Conservation (phyloP, 2,329 filamentous ascomycete species). For the Trichoderma citrinoviride region DNA sequence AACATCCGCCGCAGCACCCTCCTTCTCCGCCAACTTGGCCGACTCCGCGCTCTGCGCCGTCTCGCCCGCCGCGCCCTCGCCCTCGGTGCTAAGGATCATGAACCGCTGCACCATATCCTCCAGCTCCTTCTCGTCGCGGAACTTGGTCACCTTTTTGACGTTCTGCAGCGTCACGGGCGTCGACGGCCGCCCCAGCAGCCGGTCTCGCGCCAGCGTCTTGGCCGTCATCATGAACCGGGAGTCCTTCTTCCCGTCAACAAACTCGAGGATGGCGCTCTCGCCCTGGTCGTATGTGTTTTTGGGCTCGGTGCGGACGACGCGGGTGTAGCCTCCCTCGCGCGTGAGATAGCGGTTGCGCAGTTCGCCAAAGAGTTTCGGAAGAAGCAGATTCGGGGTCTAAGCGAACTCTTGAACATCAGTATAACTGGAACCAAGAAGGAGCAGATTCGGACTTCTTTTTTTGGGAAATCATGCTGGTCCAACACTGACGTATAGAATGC, state of each 20-base stretch:
- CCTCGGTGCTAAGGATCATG: constrained; percentile 30
- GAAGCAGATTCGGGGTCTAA: constrained; percentile 64
- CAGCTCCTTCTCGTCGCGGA: constrained; percentile 66
- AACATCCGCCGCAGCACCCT: constrained; percentile 34
- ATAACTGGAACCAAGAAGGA: not conserved
- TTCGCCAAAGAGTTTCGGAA: constrained; percentile 86
- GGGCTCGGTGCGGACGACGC: constrained; percentile 88
- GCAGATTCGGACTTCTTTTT: too few species aligned
- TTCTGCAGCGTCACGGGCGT: constrained; percentile 75
- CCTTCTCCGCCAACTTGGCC: constrained; percentile 28
- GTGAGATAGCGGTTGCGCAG: constrained; percentile 74
- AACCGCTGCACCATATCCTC: constrained; percentile 59
- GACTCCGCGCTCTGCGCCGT: constrained; percentile 27
- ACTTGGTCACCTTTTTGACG: constrained; percentile 79
- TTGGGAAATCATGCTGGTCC: constrained; percentile 25
- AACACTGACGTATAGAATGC: constrained; percentile 74
- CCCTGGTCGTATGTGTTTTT: constrained; percentile 81
- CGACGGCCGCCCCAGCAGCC: constrained; percentile 53
- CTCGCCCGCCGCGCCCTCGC: constrained; percentile 17
- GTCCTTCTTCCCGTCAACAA: constrained; percentile 91
- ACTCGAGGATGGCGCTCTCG: constrained; percentile 83
- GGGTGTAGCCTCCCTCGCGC: constrained; percentile 89
- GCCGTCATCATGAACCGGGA: constrained; percentile 95
- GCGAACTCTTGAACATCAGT: not conserved
- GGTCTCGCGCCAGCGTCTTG: constrained; percentile 69